A percentile compares a stretch with the other conserved stretches of the same genome.
phyloP scores from a whole-genome alignment of 495 filamentous ascomycete genomes.

The Talaromyces thailandensis region DNA sequence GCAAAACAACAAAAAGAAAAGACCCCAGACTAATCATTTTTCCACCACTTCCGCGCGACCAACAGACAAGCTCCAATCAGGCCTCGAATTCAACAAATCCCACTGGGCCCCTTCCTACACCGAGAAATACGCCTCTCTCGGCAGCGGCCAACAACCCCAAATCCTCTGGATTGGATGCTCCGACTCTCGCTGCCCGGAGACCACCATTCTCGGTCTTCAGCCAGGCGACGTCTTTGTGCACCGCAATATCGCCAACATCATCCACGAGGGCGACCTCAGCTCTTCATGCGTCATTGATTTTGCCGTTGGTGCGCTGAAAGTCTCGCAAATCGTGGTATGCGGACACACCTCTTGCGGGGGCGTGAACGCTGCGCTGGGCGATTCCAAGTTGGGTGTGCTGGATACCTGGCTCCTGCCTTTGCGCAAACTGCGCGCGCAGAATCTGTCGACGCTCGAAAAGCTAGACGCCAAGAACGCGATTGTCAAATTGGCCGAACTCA shows the following conservation, averaged over 20 bases:
- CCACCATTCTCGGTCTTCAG: slow-evolving; percentile 67
- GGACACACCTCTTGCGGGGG: slow-evolving; percentile 81
- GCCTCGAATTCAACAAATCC: slow-evolving; percentile 44
- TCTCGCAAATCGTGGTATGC: slow-evolving; percentile 77
- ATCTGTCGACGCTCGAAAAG: slow-evolving; percentile 33
- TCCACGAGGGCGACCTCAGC: slow-evolving; percentile 69
- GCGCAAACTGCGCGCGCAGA: slow-evolving; percentile 49
- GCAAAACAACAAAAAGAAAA: background rate
- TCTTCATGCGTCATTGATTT: slow-evolving; percentile 75
- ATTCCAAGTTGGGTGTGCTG: slow-evolving; percentile 63
- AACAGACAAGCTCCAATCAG: slow-evolving; percentile 56
- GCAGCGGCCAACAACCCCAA: slow-evolving; percentile 59
- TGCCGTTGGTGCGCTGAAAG: slow-evolving; percentile 63
- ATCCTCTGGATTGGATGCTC: slow-evolving; percentile 93
- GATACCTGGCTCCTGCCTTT: slow-evolving; percentile 77
- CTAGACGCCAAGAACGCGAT: slow-evolving; percentile 38
- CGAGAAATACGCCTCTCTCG: slow-evolving; percentile 61
- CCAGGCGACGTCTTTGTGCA: slow-evolving; percentile 90
- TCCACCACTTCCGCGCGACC: background rate
- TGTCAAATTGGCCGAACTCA: slow-evolving; percentile 55
- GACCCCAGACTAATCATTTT: background rate
- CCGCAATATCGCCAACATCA: slow-evolving; percentile 89
- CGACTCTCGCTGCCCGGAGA: slow-evolving; percentile 83
- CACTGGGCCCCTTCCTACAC: slow-evolving; percentile 48
- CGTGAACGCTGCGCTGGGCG: slow-evolving; percentile 57